A percentile compares a stretch with the other conserved stretches of the same genome.
phyloP scores from a whole-genome alignment of 2,329 filamentous ascomycete species.

The Penicillium sp. region DNA sequence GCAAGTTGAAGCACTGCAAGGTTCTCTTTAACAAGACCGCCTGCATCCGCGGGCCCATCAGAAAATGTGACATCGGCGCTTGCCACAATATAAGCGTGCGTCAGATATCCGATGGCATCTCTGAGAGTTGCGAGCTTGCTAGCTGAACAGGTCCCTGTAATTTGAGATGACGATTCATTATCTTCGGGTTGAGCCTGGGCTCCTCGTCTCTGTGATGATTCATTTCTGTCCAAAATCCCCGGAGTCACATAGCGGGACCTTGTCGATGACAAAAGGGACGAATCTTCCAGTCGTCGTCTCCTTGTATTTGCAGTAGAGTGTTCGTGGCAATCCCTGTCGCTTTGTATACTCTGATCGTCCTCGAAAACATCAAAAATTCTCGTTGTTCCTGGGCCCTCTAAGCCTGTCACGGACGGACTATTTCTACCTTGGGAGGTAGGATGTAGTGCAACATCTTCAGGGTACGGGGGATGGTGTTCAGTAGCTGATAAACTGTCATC shows the following conservation, averaged over 20 bases:
- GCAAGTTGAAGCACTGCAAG: constrained; percentile 3
- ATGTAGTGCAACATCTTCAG: constrained; percentile 3
- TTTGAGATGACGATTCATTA: neutral
- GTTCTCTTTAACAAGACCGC: neutral
- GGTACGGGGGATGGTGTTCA: neutral
- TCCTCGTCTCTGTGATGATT: neutral
- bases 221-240: too few species aligned
- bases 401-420: constrained; percentile 2
- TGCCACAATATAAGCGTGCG: neutral
- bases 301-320: neutral
- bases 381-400: neutral
- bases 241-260: neutral
- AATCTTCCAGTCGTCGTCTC: neutral
- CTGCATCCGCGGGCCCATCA: neutral
- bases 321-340: neutral
- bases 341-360: neutral
- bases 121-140: neutral
- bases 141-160: neutral
- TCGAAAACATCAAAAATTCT: constrained; percentile 3
- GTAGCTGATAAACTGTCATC: neutral
- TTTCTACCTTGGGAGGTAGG: constrained; percentile 4
- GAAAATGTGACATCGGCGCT: constrained; percentile 2
- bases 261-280: neutral
- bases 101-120: neutral
- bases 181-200: neutral